Conservation (phyloP, 345 rosid genomes). For the Gossypium thurberi region DNA sequence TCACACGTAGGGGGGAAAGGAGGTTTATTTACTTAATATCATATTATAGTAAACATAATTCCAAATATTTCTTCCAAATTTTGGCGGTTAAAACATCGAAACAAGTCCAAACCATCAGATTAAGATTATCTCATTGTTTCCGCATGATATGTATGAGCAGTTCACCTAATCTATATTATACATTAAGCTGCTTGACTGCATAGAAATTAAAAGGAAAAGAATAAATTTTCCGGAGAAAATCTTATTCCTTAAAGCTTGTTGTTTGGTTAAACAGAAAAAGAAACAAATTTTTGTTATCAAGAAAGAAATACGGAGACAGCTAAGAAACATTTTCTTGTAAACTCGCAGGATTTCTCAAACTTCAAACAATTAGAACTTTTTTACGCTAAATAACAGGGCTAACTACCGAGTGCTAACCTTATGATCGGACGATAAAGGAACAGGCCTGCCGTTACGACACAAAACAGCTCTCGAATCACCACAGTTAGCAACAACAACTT, state of each 20-base stretch:
- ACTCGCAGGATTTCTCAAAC: background rate
- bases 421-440: conserved; percentile 80
- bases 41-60: too few relatives aligned
- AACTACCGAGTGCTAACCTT: conserved; percentile 36
- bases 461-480: conserved; percentile 94
- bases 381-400: background rate
- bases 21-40: background rate
- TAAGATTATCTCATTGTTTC: background rate
- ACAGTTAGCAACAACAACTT: conserved; percentile 71
- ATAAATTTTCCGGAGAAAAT: background rate
- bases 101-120: background rate
- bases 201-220: background rate
- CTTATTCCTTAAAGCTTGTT: background rate
- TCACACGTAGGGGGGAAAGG: background rate
- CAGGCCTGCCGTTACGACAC: conserved; percentile 59
- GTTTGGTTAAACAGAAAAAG: background rate
- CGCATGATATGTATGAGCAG: background rate
- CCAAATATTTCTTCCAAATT: background rate
- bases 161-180: background rate
- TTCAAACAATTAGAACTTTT: background rate
- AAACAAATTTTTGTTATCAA: background rate
- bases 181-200: background rate
- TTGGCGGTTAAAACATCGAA: background rate
- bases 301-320: background rate
- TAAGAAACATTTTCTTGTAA: background rate